Base-by-base conservation (phyloP, 805 yeast species). In the Grigorovia transvaalensis region DNA sequence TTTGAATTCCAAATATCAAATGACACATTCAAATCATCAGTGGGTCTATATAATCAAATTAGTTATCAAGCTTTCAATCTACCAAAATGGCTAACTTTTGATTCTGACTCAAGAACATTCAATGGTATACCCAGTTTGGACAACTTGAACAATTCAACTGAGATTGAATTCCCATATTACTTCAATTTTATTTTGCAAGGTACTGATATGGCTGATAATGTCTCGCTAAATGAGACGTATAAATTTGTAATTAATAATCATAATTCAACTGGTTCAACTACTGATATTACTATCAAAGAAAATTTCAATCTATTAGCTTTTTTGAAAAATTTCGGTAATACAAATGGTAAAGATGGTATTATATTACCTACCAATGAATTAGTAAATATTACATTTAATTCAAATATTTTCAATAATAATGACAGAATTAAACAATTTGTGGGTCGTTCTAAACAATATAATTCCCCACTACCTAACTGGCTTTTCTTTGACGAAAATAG, bases 381-480 rank as follows among this genome's bases (percentile, higher is more conserved):
- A 3, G 88, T 93, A 65, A 70, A 76, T 48, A 72, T 93, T 53
- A 68, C 79, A 30, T 88, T 93, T 61, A 79, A 81, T 45, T 63
- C 70, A 20, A 72, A 77, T 51, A 78, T 85, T 9, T 93, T 90
- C 63, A 66, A 72, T 11, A 62, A 74, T 55, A 76, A 82, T 3
- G 68, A 72, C 30, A 69, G 78, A 51, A 62, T 72, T 1, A 73
- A 77, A 17, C 82, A 83, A 9, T 44, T 54, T n/a, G 85, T 87
- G 62, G 96, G 96, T 19, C 77, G 85, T 56, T 80, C 90, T n/a
- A 69, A 74, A 13, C 59, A 58, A 35, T 88, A 87, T 65, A 79
- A 90, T 63, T 78, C 96, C 1, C 91, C 99, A 2, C 74, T 93
- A 51, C 99, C 99, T 42, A 84, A 80, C 62, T 93, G 99, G 98